A percentile compares a stretch with the other conserved stretches of the same genome.
These are phyloP conservation scores for Microcos paniculata DNA, from an alignment of 345 rosid species.

Conservation along the genomic window DNA sequence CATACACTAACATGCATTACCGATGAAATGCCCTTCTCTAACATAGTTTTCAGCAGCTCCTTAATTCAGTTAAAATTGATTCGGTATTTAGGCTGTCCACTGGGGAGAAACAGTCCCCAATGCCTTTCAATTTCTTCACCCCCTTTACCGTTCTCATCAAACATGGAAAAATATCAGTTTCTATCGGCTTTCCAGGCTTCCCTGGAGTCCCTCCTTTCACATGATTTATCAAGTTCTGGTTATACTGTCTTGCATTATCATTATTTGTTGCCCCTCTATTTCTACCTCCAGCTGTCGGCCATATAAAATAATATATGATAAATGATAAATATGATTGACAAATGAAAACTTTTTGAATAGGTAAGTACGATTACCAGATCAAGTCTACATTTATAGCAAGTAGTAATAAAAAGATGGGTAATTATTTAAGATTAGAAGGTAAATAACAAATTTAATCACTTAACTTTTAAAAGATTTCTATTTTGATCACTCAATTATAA, in stretches of 20 bases:
- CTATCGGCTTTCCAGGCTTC: constrained; percentile 31
- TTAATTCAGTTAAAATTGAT: constrained; percentile 20
- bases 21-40: not conserved
- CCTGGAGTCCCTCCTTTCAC: constrained; percentile 35
- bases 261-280: not conserved
- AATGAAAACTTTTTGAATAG: too few species aligned
- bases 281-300: constrained; percentile 15
- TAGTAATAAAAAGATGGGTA: too few species aligned
- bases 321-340: too few species aligned
- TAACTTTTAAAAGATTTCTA: too few species aligned
- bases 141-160: constrained; percentile 22
- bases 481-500: too few species aligned
- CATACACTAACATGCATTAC: not conserved
- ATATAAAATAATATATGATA: too few species aligned
- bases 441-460: too few species aligned
- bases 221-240: constrained; percentile 32
- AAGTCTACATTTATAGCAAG: too few species aligned
- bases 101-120: constrained; percentile 32
- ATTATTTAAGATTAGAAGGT: too few species aligned
- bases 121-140: too few species aligned
- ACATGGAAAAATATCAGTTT: constrained; percentile 36
- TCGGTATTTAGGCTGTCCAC: constrained; percentile 24
- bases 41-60: not conserved
- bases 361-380: too few species aligned
- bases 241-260: constrained; percentile 28